Conservation (phyloP, 1,284 basidiomycete species). For the Cryptococcus hybrid region DNA sequence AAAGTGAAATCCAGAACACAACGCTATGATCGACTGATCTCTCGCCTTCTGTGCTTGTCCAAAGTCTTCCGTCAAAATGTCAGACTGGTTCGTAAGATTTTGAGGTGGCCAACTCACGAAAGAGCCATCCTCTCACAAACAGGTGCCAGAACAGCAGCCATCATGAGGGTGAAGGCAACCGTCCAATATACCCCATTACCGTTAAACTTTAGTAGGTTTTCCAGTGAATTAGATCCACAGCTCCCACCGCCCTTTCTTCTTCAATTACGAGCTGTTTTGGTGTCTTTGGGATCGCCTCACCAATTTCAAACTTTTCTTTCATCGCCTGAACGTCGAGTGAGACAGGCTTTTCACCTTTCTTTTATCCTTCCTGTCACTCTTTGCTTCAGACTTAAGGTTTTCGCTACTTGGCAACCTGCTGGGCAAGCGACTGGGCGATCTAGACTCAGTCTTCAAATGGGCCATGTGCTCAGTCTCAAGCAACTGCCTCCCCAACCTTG, state of each 20-base stretch:
- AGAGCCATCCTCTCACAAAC: slow-evolving; percentile 20
- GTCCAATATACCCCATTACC: slow-evolving; percentile 61
- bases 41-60: slow-evolving; percentile 15
- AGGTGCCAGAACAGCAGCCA: slow-evolving; percentile 11
- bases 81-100: neutral
- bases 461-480: slow-evolving; percentile 61
- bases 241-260: slow-evolving; percentile 73
- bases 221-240: slow-evolving; percentile 75
- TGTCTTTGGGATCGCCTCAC: slow-evolving; percentile 45
- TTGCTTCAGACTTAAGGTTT: slow-evolving; percentile 39
- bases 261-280: slow-evolving; percentile 83
- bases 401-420: neutral
- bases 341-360: slow-evolving; percentile 36
- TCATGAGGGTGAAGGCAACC: slow-evolving; percentile 53
- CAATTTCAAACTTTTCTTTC: slow-evolving; percentile 19
- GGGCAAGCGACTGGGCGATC: slow-evolving; percentile 3
- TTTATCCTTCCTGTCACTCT: slow-evolving; percentile 56
- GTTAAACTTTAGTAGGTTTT: slow-evolving; percentile 59
- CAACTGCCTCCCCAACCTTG: slow-evolving; percentile 64
- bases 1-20: slow-evolving; percentile 22
- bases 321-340: neutral
- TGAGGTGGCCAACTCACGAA: slow-evolving; percentile 17
- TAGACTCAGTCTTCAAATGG: slow-evolving; percentile 58
- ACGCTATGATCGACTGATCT: slow-evolving; percentile 1
- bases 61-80: slow-evolving; percentile 8